Conservation (phyloP, 805 yeast genomes). For the Starmerella apicola region DNA sequence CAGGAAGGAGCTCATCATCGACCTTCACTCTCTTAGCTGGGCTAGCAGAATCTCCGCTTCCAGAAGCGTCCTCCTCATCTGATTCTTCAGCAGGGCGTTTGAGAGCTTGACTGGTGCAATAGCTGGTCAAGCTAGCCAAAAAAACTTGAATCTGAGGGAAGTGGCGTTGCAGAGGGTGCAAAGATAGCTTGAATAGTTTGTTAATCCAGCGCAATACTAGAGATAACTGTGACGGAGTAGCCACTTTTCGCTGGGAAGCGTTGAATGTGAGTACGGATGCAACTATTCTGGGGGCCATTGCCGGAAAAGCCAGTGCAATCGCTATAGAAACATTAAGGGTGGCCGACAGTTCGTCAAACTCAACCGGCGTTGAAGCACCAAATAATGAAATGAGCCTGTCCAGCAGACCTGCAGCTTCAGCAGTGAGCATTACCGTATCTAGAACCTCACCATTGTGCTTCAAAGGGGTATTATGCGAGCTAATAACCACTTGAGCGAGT, state of each 20-base stretch:
- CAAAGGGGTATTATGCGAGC: slow-evolving; percentile 22
- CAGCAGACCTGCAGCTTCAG: slow-evolving; percentile 58
- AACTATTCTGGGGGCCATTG: slow-evolving; percentile 42
- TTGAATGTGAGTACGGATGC: slow-evolving; percentile 50
- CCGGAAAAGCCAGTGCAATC: slow-evolving; percentile 54
- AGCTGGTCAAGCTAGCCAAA: slow-evolving; percentile 23
- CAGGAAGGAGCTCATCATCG: slow-evolving; percentile 14
- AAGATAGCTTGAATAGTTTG: slow-evolving; percentile 19
- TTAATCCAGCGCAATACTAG: slow-evolving; percentile 20
- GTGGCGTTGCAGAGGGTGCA: slow-evolving; percentile 16
- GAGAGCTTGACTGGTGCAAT: slow-evolving; percentile 22
- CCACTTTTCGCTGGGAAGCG: slow-evolving; percentile 13
- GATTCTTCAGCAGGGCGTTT: slow-evolving; percentile 26
- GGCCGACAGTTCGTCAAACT: slow-evolving; percentile 50
- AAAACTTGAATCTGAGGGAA: slow-evolving; percentile 24
- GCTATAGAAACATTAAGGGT: slow-evolving; percentile 51
- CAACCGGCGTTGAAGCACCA: slow-evolving; percentile 32
- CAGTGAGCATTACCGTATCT: slow-evolving; percentile 41
- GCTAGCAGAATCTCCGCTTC: slow-evolving; percentile 18
- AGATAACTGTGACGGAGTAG: slow-evolving; percentile 25
- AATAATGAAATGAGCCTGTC: slow-evolving; percentile 51
- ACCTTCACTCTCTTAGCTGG: slow-evolving; percentile 22
- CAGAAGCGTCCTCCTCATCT: neutral
- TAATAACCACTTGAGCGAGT: slow-evolving; percentile 52
- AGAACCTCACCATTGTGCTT: slow-evolving; percentile 45